Evolutionary conservation across 306 rosid species (phyloP), one percentile per base, ranked within the genome.

Genomic region (Hippophae rhamnoides): DNA sequence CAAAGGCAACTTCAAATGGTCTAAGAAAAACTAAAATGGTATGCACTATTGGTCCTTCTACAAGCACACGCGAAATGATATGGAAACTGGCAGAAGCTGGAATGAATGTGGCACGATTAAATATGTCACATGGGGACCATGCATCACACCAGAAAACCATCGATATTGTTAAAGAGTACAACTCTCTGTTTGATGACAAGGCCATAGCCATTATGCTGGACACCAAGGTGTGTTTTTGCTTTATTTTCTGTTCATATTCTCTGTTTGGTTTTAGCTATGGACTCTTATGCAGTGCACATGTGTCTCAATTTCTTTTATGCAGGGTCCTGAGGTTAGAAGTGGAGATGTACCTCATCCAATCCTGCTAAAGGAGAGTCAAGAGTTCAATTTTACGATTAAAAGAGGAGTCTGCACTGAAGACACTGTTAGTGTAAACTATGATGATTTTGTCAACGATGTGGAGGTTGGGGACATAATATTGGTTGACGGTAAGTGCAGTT

Each of bases 241-340:
- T 40, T 55, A 8, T 13, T 8, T 31, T 31, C 38, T 2, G 38
- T 2, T 18, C 38, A 31, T 31, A 31, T 31, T 31, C 5, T 31
- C 38, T 31, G 38, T 31, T 31, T 31, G 38, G 5, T 31, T 31
- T 31, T 2, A 31, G 5, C 38, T 31, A 1, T 31, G 3, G 38
- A 31, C 5, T 31, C 38, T 31, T 31, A 31, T 31, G 38, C 38
- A 31, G 38, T 31, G 38, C 38, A 44, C 67, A 26, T 44, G 41
- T 41, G 43, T 50, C 41, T 63, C 59, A 53, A 43, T 60, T 68
- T 63, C 72, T 74, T 18, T 80, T 74, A 26, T 45, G 68, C 76
- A 92, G 98, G 98, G 98, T 69, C 98, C 98, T 61, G 98, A 92
- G 77, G 98, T 92, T 69, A 81, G 98, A 71, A 81, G 98, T 61